These are phyloP conservation scores for Monilinia laxa DNA, from an alignment of 2,329 filamentous ascomycete species.

Conservation along the genomic window DNA sequence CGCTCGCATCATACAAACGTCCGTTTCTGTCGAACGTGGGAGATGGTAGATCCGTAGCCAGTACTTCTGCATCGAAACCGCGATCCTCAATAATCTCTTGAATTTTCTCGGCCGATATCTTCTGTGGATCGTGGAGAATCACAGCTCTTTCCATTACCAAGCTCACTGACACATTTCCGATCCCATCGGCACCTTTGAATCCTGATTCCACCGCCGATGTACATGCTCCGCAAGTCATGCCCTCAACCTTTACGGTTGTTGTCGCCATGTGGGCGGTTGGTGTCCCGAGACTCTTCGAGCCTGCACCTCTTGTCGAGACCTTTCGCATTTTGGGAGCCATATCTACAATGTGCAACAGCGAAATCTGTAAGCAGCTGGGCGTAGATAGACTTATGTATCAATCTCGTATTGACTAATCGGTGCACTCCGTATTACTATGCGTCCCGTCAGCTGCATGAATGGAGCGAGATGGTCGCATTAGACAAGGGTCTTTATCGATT, in stretches of 20 bases:
- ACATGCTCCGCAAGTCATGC: constrained; percentile 91
- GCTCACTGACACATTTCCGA: constrained; percentile 85
- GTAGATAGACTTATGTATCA: constrained; percentile 12
- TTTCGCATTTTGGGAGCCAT: constrained; percentile 39
- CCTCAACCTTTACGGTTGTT: constrained; percentile 85
- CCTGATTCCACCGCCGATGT: constrained; percentile 93
- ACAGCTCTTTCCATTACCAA: constrained; percentile 96
- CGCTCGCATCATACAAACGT: constrained; percentile 41
- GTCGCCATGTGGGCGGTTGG: constrained; percentile 68
- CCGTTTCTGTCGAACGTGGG: constrained; percentile 45
- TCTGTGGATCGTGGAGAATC: constrained; percentile 78
- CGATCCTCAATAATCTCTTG: constrained; percentile 86
- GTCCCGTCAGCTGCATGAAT: constrained; percentile 22
- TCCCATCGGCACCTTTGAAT: constrained; percentile 78
- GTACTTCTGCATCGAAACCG: constrained; percentile 86
- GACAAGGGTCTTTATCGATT: constrained; percentile 23
- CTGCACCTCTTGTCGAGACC: constrained; percentile 31
- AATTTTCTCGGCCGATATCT: constrained; percentile 72
- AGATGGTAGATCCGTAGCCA: constrained; percentile 73
- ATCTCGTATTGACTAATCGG: constrained; percentile 16
- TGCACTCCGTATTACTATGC: constrained; percentile 18
- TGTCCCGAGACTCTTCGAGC: constrained; percentile 27
- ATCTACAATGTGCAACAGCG: constrained; percentile 5
- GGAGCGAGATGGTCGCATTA: constrained; percentile 3
- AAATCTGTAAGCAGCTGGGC: constrained; percentile 3